These are phyloP conservation scores for Prunus salicina DNA, from an alignment of 306 rosid genomes.

Conservation along the genomic window DNA sequence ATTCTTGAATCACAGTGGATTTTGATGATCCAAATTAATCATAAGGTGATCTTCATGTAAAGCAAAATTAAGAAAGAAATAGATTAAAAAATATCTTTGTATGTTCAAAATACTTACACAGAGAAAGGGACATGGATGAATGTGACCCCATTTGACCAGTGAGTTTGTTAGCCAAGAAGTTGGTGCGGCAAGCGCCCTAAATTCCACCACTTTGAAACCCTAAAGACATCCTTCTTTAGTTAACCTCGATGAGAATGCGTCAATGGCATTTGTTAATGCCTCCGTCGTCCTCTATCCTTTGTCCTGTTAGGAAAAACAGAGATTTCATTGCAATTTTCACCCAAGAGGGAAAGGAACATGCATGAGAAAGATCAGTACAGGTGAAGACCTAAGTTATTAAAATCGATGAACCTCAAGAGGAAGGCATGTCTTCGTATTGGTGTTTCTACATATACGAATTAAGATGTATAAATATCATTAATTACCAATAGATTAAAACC, in stretches of 20 bases:
- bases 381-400: too few species aligned
- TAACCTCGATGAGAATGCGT: constrained; percentile 22
- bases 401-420: too few species aligned
- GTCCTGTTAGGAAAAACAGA: constrained; percentile 15
- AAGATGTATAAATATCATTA: too few species aligned
- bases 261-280: constrained; percentile 33
- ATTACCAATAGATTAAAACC: too few species aligned
- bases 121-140: constrained; percentile 30
- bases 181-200: constrained; percentile 58
- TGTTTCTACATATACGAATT: too few species aligned
- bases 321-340: background rate
- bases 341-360: background rate
- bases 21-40: background rate
- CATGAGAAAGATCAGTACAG: background rate
- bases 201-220: constrained; percentile 26
- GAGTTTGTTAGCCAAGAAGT: constrained; percentile 51
- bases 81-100: background rate
- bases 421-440: too few species aligned
- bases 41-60: background rate
- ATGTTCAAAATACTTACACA: constrained; percentile 7
- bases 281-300: constrained; percentile 35
- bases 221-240: constrained; percentile 6
- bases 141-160: constrained; percentile 36
- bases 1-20: too few species aligned
- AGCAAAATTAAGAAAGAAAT: background rate